Evolutionary conservation across 2,329 filamentous ascomycete species (phyloP).

Genomic region (Arthrinium phaeospermum): DNA sequence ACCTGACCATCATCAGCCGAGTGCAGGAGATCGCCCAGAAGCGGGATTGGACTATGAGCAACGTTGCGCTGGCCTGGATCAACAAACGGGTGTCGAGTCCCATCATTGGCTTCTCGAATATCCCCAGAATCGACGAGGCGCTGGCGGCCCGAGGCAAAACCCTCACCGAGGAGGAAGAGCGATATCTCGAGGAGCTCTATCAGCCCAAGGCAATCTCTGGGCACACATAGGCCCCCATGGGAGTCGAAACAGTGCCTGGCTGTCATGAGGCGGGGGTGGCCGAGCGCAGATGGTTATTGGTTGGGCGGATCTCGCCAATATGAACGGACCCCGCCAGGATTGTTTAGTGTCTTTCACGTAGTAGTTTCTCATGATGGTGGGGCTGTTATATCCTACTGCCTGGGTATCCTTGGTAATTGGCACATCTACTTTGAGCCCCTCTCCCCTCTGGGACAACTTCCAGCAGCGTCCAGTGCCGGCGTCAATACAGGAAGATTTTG

Average conservation of each 20-base stretch:
- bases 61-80: constrained; percentile 69
- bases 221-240: constrained; percentile 24
- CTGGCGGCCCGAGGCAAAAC: constrained; percentile 51
- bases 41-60: constrained; percentile 64
- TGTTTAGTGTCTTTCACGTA: not conserved
- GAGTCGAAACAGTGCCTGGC: too few species aligned
- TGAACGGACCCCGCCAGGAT: too few species aligned
- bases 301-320: not conserved
- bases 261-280: too few species aligned
- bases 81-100: constrained; percentile 59
- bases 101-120: constrained; percentile 66
- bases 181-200: constrained; percentile 68
- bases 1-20: constrained; percentile 51
- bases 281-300: too few species aligned
- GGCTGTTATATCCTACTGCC: not conserved
- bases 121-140: constrained; percentile 66
- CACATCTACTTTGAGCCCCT: not conserved
- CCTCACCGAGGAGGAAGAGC: constrained; percentile 63
- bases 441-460: too few species aligned
- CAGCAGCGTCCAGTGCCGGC: not conserved
- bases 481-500: not conserved
- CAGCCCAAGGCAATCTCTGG: constrained; percentile 54
- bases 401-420: not conserved
- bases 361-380: not conserved
- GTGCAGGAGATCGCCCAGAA: constrained; percentile 65